Base-by-base conservation (phyloP, 257 asterid species). In the Lantana camara region DNA sequence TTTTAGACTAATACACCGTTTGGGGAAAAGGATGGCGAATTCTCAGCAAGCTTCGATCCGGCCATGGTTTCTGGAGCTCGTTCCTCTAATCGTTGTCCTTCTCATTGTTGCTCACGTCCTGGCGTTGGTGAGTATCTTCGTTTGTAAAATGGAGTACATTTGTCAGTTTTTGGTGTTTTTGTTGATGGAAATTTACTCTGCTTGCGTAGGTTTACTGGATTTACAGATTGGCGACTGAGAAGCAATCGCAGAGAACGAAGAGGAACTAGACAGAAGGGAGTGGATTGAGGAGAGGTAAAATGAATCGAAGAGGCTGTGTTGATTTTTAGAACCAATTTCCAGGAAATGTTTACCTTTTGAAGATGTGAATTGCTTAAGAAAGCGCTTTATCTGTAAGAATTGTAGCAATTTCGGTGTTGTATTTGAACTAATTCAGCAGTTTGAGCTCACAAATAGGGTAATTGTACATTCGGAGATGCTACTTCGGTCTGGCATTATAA, bases 221-320 rank as follows among this genome's bases (percentile, higher is more conserved):
- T 77, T 87, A 84, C 72, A 74, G 85, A 69, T 77, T 87, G 55
- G 86, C 83, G 13, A 87, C 90, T 52, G 92, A 80, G 37, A 87
- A 77, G 73, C 83, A 69, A 53, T 66, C 83, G 2, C 78, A 60
- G 59, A 79, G 85, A 69, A 75, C 75, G 37, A 84, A 87, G 76
- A 80, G 65, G 56, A 85, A 80, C 23, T 84, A 71, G 76, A 35
- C n/a, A n/a, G n/a, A n/a, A 19, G 46, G 20, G 23, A 35, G 46
- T 30, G 42, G 17, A 51, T 59, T 23, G 52, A 42, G 4, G 42
- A 5, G 19, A 58, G 57, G 78, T 58, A 52, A 29, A 46, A 17
- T 17, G 23, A 16, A 22, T 23, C 14, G 49, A 8, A 38, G 62
- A n/a, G 56, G 44, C 17, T 3, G 41, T 21, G 46, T 27, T 11